Percentiles rank a stretch among this genome's conserved stretches.
Evolutionary conservation across 2,329 filamentous ascomycete species (phyloP).

Genomic region (Penicillium paneum): DNA sequence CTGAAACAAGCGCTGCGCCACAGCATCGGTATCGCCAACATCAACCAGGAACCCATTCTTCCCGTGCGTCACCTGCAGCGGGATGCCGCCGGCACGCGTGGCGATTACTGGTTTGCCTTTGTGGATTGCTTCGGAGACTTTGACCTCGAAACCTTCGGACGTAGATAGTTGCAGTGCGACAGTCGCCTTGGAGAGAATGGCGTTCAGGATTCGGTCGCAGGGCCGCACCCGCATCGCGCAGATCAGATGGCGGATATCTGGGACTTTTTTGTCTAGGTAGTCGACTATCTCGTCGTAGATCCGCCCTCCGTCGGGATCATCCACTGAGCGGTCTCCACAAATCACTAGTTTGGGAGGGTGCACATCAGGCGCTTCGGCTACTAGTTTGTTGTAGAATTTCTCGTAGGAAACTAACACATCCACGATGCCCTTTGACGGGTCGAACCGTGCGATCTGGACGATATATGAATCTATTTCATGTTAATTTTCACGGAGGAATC

Average conservation of each 20-base stretch:
- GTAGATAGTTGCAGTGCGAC: constrained; percentile 77
- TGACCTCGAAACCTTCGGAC: constrained; percentile 80
- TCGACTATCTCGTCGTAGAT: constrained; percentile 70
- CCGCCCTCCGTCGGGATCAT: constrained; percentile 71
- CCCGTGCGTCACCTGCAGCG: constrained; percentile 69
- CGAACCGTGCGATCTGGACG: constrained; percentile 76
- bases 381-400: constrained; percentile 62
- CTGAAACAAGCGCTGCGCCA: constrained; percentile 64
- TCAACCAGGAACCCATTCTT: constrained; percentile 73
- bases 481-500: constrained; percentile 47
- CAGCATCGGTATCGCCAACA: constrained; percentile 65
- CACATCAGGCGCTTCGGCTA: constrained; percentile 48
- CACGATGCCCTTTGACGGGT: constrained; percentile 77
- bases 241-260: constrained; percentile 62
- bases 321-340: constrained; percentile 74
- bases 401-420: constrained; percentile 74
- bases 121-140: constrained; percentile 78
- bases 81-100: constrained; percentile 73
- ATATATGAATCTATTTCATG: constrained; percentile 62
- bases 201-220: constrained; percentile 76
- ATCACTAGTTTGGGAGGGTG: constrained; percentile 69
- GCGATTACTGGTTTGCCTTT: constrained; percentile 76
- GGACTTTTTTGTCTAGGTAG: constrained; percentile 62
- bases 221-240: constrained; percentile 74
- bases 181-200: constrained; percentile 67